A percentile compares a stretch with the other conserved stretches of the same genome.
phyloP scores from a whole-genome alignment of 140 eudicot genomes.

The Erigeron philadelphicus region DNA sequence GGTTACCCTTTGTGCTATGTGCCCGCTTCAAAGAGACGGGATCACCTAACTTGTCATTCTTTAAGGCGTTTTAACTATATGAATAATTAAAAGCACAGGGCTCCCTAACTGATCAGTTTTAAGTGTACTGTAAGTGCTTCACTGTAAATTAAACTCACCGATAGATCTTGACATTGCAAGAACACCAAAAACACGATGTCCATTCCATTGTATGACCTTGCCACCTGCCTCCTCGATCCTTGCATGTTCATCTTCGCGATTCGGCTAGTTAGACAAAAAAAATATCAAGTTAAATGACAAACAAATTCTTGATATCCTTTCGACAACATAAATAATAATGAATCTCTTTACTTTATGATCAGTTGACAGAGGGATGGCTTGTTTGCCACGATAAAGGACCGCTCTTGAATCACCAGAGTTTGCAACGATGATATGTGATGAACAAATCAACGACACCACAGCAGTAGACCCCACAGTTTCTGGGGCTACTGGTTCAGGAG shows the following conservation, averaged over 20 bases:
- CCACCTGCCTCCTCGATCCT: constrained; percentile 89
- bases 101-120: no score
- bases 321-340: constrained; percentile 5
- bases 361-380: constrained; percentile 63
- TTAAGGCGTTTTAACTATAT: no score
- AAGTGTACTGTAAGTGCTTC: no score
- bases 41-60: no score
- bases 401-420: constrained; percentile 98
- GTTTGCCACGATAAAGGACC: constrained; percentile 92
- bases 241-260: constrained; percentile 77
- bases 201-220: constrained; percentile 90
- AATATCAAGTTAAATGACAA: constrained; percentile 1
- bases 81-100: no score
- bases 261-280: constrained; percentile 44
- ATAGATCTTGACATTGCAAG: constrained; percentile 99
- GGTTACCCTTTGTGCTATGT: no score
- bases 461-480: constrained; percentile 99
- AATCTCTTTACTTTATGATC: constrained; percentile 77
- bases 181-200: constrained; percentile 92
- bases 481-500: constrained; percentile 58
- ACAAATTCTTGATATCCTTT: neutral
- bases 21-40: no score
- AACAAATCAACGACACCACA: constrained; percentile 73
- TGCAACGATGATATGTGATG: constrained; percentile 80
- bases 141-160: constrained; percentile 36